These are phyloP conservation scores for Phylloporus rhodoxanthus DNA, from an alignment of 768 basidiomycete species.

Conservation along the genomic window DNA sequence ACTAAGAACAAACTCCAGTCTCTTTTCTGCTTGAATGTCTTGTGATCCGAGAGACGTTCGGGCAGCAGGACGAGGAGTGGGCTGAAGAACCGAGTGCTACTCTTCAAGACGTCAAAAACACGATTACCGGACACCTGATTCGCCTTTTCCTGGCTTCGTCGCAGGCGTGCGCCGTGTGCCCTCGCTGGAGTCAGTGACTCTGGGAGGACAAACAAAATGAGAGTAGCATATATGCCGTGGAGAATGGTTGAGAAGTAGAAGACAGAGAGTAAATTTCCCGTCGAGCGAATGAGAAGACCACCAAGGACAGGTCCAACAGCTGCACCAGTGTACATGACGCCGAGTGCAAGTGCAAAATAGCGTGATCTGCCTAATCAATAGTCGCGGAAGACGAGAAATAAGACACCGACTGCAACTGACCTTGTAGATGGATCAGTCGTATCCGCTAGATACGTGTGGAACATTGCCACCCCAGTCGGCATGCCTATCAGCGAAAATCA, in stretches of 20 bases:
- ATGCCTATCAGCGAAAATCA: slow-evolving; percentile 37
- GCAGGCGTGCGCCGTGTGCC: slow-evolving; percentile 29
- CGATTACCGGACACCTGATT: neutral
- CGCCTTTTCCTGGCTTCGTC: slow-evolving; percentile 11
- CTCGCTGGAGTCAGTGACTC: slow-evolving; percentile 63
- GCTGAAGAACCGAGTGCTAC: slow-evolving; percentile 56
- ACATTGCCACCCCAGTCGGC: slow-evolving; percentile 43
- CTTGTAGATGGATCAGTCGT: slow-evolving; percentile 50
- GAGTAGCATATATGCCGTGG: slow-evolving; percentile 44
- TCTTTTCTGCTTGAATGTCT: slow-evolving; percentile 38
- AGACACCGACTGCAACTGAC: slow-evolving; percentile 30
- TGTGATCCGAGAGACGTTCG: slow-evolving; percentile 21
- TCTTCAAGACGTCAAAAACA: slow-evolving; percentile 27
- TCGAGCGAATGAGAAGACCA: slow-evolving; percentile 53
- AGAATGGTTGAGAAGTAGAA: slow-evolving; percentile 61
- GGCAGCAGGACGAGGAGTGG: slow-evolving; percentile 69
- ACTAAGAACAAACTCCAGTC: slow-evolving; percentile 66
- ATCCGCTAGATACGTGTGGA: slow-evolving; percentile 68
- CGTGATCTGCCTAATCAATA: slow-evolving; percentile 42
- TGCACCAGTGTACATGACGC: slow-evolving; percentile 68
- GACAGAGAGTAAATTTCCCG: slow-evolving; percentile 51
- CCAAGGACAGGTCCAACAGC: slow-evolving; percentile 74
- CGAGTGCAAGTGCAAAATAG: slow-evolving; percentile 58
- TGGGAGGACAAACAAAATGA: slow-evolving; percentile 60
- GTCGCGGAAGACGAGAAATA: slow-evolving; percentile 2